These are phyloP conservation scores for Tylopilus sp. DNA, from an alignment of 1,284 basidiomycete genomes.

Conservation along the genomic window DNA sequence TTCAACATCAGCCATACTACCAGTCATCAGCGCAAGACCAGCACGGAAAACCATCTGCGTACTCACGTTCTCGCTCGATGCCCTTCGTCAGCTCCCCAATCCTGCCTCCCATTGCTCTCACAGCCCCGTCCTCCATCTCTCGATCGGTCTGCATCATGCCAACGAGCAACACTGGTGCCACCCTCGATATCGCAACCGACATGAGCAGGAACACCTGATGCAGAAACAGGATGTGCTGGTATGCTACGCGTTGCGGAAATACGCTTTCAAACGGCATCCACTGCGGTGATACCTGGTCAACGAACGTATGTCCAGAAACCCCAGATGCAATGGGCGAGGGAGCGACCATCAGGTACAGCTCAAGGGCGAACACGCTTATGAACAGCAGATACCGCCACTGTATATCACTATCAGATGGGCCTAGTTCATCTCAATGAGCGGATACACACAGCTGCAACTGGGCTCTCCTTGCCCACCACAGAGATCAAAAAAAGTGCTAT, in stretches of 20 bases:
- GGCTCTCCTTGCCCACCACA: slow-evolving; percentile 55
- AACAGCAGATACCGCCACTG: slow-evolving; percentile 79
- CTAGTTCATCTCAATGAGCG: slow-evolving; percentile 11
- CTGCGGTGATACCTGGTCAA: slow-evolving; percentile 24
- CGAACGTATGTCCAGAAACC: slow-evolving; percentile 17
- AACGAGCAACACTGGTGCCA: slow-evolving; percentile 62
- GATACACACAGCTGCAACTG: slow-evolving; percentile 63
- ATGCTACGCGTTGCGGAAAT: slow-evolving; percentile 63
- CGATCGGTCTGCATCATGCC: slow-evolving; percentile 14
- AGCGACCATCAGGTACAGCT: slow-evolving; percentile 60
- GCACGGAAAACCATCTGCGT: background rate
- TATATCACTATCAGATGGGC: slow-evolving; percentile 50
- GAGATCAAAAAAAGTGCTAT: slow-evolving; percentile 61
- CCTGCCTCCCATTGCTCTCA: slow-evolving; percentile 23
- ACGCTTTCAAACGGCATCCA: slow-evolving; percentile 44
- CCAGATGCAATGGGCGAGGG: slow-evolving; percentile 29
- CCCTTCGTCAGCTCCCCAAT: slow-evolving; percentile 18
- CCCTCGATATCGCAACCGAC: slow-evolving; percentile 64
- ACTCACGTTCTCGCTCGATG: slow-evolving; percentile 32
- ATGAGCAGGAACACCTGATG: slow-evolving; percentile 73
- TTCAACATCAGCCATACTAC: slow-evolving; percentile 27
- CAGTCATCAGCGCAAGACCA: slow-evolving; percentile 1
- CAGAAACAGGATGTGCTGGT: slow-evolving; percentile 73
- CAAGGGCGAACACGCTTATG: slow-evolving; percentile 52
- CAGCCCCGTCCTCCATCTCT: slow-evolving; percentile 18